A percentile compares a stretch with the other conserved stretches of the same genome.
These are phyloP conservation scores for Medicago arabica DNA, from an alignment of 306 rosid genomes.

Conservation along the genomic window DNA sequence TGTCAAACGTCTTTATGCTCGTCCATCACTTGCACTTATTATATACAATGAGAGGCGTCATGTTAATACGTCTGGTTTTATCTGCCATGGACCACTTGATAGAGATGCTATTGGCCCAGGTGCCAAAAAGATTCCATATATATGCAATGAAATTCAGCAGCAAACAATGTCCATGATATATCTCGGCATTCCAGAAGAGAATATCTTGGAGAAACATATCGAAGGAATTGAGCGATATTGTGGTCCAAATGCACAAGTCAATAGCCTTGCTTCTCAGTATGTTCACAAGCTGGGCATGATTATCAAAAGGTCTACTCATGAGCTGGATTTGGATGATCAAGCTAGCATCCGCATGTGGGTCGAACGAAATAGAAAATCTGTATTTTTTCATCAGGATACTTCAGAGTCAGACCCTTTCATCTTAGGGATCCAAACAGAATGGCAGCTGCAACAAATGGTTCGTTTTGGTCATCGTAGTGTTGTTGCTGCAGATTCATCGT, in stretches of 20 bases:
- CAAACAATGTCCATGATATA: slow-evolving; percentile 98
- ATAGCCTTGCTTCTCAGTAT: slow-evolving; percentile 87
- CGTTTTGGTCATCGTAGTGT: slow-evolving; percentile 90
- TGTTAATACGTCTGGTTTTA: slow-evolving; percentile 84
- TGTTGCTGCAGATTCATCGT: slow-evolving; percentile 87
- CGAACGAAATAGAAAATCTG: slow-evolving; percentile 80
- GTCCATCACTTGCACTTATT: slow-evolving; percentile 80
- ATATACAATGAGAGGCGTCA: slow-evolving; percentile 86
- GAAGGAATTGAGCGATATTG: slow-evolving; percentile 90
- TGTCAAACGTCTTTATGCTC: slow-evolving; percentile 87
- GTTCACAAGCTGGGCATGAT: slow-evolving; percentile 97
- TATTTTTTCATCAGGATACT: slow-evolving; percentile 82
- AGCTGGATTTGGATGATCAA: slow-evolving; percentile 91
- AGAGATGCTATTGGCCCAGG: slow-evolving; percentile 96
- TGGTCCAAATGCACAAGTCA: slow-evolving; percentile 78
- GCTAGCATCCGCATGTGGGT: slow-evolving; percentile 97
- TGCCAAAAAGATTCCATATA: slow-evolving; percentile 83
- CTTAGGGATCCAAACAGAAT: slow-evolving; percentile 96
- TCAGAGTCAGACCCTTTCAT: slow-evolving; percentile 83
- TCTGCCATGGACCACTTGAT: slow-evolving; percentile 96
- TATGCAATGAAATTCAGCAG: slow-evolving; percentile 93
- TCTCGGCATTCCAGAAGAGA: slow-evolving; percentile 94
- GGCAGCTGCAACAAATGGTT: slow-evolving; percentile 96
- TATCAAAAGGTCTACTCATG: slow-evolving; percentile 88
- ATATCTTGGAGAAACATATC: slow-evolving; percentile 90